phyloP scores from a whole-genome alignment of 2,329 filamentous ascomycete species.

The Arachnomyces sp. region DNA sequence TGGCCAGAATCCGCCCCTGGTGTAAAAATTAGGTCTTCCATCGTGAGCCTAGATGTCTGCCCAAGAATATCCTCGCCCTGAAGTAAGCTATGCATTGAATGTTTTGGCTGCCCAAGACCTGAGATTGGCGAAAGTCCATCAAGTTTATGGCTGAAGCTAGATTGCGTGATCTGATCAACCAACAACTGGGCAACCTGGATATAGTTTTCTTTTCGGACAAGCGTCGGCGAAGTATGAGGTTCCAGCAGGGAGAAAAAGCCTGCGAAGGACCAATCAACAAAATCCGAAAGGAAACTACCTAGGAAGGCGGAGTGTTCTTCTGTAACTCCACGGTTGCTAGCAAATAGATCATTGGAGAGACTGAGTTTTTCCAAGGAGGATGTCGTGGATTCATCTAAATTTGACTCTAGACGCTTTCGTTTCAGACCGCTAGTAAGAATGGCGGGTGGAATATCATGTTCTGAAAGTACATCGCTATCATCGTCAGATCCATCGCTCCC shows the following conservation, averaged over 20 bases:
- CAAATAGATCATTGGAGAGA: slow-evolving; percentile 10
- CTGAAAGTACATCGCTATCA: slow-evolving; percentile 12
- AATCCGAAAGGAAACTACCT: slow-evolving; percentile 31
- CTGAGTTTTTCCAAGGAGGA: slow-evolving; percentile 23
- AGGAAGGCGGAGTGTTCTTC: slow-evolving; percentile 30
- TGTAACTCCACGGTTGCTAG: slow-evolving; percentile 13
- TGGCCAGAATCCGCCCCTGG: slow-evolving; percentile 12
- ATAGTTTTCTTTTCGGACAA: slow-evolving; percentile 28
- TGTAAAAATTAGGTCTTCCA: slow-evolving; percentile 23
- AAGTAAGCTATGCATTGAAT: no score
- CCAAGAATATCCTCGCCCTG: not conserved
- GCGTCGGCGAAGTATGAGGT: slow-evolving; percentile 23
- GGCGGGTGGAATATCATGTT: slow-evolving; percentile 16
- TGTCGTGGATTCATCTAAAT: slow-evolving; percentile 21
- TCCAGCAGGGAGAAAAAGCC: slow-evolving; percentile 33
- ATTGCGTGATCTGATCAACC: slow-evolving; percentile 38
- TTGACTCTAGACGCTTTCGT: slow-evolving; percentile 29
- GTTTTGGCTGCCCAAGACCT: no score
- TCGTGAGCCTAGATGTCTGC: slow-evolving; percentile 21
- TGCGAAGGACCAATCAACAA: slow-evolving; percentile 33
- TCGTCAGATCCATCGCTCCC: slow-evolving; percentile 17
- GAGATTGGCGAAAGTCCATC: slow-evolving; percentile 16
- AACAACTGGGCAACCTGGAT: slow-evolving; percentile 34
- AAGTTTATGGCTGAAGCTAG: slow-evolving; percentile 32
- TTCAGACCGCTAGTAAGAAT: slow-evolving; percentile 19